These are phyloP conservation scores for Psilocybe azurescens DNA, from an alignment of 768 basidiomycete species.

Conservation along the genomic window DNA sequence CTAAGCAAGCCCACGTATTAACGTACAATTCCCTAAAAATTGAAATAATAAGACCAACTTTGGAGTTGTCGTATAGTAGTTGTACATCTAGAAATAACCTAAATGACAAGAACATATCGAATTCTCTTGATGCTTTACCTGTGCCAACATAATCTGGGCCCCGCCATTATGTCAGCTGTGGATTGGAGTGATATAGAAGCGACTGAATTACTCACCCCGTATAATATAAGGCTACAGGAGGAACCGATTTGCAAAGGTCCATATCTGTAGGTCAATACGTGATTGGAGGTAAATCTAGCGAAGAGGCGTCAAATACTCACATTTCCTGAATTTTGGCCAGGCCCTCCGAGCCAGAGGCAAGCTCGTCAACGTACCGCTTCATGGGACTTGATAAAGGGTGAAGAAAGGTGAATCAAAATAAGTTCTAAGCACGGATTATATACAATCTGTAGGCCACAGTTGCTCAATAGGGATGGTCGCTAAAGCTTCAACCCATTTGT, in stretches of 20 bases:
- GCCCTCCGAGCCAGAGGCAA: background rate
- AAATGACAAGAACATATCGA: background rate
- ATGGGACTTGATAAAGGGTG: too few relatives aligned
- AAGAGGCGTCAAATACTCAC: background rate
- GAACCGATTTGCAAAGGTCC: conserved; percentile 2
- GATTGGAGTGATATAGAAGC: background rate
- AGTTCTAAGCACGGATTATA: too few relatives aligned
- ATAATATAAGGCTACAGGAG: background rate
- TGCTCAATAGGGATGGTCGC: too few relatives aligned
- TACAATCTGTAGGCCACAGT: too few relatives aligned
- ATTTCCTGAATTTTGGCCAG: background rate
- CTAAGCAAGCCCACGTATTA: background rate
- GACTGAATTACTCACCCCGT: background rate
- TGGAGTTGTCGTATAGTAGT: background rate
- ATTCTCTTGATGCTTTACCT: background rate
- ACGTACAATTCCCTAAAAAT: too few relatives aligned
- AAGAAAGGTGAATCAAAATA: too few relatives aligned
- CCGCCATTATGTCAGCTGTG: background rate
- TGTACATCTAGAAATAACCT: background rate
- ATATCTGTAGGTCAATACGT: background rate
- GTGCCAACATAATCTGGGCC: background rate
- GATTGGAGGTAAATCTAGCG: background rate
- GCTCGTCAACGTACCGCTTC: background rate
- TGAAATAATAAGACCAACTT: background rate
- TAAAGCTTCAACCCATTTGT: too few relatives aligned